Percentiles rank a stretch among this genome's conserved stretches.
Conservation (phyloP, 73 alveolate genomes). For the Durusdinium trenchii region DNA sequence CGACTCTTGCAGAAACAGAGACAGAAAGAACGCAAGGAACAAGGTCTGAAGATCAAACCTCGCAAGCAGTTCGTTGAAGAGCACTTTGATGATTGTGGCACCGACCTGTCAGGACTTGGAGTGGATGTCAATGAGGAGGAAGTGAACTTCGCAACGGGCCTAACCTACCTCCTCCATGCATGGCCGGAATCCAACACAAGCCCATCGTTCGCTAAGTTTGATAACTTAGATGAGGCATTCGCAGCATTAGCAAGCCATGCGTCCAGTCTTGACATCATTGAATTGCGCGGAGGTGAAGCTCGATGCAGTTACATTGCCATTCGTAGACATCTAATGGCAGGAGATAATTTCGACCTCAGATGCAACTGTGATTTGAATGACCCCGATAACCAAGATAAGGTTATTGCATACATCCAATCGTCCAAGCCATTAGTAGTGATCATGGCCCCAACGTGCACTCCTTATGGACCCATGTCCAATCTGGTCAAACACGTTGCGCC, state of each 20-base stretch:
- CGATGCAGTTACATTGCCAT: neutral
- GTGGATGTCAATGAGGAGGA: neutral
- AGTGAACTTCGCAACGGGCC: neutral
- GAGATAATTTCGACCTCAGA: neutral
- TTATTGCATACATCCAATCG: neutral
- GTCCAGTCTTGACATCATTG: neutral
- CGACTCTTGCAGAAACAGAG: neutral
- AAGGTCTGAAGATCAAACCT: too few species aligned
- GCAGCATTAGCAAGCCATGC: too few species aligned
- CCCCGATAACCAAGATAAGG: neutral
- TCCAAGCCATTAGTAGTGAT: neutral
- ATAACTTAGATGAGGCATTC: neutral
- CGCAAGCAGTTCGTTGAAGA: too few species aligned
- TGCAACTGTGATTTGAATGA: neutral
- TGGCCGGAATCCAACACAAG: neutral
- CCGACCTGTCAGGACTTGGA: neutral
- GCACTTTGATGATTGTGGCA: neutral
- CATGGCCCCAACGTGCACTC: slow-evolving; percentile 2
- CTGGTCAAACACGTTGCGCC: neutral
- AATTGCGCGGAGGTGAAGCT: neutral
- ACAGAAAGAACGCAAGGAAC: neutral
- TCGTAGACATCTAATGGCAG: neutral
- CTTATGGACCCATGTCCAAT: neutral
- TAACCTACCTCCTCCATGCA: neutral
- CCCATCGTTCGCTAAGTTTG: neutral